Base-by-base conservation (phyloP, 129 eudicot species). In the Lonicera japonica region DNA sequence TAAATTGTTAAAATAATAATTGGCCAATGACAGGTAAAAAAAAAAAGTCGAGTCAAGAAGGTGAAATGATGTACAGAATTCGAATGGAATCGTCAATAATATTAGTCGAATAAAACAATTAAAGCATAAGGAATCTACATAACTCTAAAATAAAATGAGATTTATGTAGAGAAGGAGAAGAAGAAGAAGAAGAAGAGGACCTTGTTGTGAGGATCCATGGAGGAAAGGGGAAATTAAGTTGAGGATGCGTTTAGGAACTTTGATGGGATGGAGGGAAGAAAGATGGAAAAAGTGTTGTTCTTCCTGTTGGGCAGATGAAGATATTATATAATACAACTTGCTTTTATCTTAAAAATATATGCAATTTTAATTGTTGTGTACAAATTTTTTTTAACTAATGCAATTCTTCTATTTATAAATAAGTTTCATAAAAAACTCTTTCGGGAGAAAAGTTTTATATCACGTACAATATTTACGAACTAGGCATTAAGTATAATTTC, bases 201-300 rank as follows among this genome's bases (percentile, higher is more conserved):
- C 97, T 84, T 86, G 62, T 81, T 83, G 61, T 76, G 87, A 64
- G 84, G 82, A 90, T 90, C 95, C 97, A 90, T 90, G 25, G 74
- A 16, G 2, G 36, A 29, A 29, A 29, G 36, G 6, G 21, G 73
- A 61, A 22, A 70, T 18, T 23, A 77, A 69, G 25, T 60, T 64
- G 39, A 52, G 17, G 58, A 67, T 56, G 41, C 77, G 58, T 46
- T 77, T 77, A 11, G 96, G 83, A 36, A 83, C 88, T 60, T 69
- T 68, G 57, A 85, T 70, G 14, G 20, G 64, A 61, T 69, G 46
- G 39, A 88, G 23, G 8, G 73, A 79, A 51, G 86, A 76, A 56
- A 69, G 51, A 77, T 81, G 79, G 65, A 88, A 75, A 54, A 67
- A 74, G 53, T 13, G 77, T 55, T 29, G 4, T 1, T 71, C 40